phyloP scores from a whole-genome alignment of 1,139 yeast genomes.

The Debaryomyces fabryi region DNA sequence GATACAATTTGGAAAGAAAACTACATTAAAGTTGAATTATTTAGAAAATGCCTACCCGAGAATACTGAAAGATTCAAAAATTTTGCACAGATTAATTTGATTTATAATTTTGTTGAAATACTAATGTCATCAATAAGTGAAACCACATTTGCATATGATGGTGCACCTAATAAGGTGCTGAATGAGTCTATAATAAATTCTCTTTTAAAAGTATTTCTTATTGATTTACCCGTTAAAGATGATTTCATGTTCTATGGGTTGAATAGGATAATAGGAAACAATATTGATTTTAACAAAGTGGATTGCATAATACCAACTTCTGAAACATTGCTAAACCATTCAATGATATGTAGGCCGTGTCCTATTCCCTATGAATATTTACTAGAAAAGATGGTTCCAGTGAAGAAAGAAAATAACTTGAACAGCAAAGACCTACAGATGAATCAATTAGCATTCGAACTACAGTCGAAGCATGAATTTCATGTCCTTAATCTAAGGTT shows the following conservation, averaged over 20 bases:
- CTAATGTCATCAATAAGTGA: constrained; percentile 41
- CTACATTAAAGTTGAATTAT: constrained; percentile 24
- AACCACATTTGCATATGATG: constrained; percentile 29
- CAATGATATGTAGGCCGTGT: constrained; percentile 33
- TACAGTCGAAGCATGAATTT: constrained; percentile 41
- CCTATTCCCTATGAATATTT: constrained; percentile 25
- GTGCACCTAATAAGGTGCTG: constrained; percentile 19
- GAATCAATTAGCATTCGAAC: constrained; percentile 17
- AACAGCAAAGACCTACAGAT: neutral
- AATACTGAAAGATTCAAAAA: constrained; percentile 42
- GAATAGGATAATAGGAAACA: constrained; percentile 57
- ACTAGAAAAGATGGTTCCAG: neutral
- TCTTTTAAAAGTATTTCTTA: constrained; percentile 39
- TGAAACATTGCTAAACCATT: constrained; percentile 27
- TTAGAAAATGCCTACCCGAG: constrained; percentile 37
- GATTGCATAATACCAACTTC: constrained; percentile 35
- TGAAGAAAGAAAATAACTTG: neutral
- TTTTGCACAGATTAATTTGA: constrained; percentile 42
- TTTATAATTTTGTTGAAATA: constrained; percentile 44
- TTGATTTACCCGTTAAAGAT: constrained; percentile 43
- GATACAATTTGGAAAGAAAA: constrained; percentile 28
- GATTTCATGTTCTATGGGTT: constrained; percentile 54
- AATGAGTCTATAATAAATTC: constrained; percentile 34
- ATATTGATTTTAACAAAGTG: constrained; percentile 38
- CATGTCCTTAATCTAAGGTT: constrained; percentile 44